Conservation (phyloP, 1,284 basidiomycete species). For the Ceratobasidium theobromae region DNA sequence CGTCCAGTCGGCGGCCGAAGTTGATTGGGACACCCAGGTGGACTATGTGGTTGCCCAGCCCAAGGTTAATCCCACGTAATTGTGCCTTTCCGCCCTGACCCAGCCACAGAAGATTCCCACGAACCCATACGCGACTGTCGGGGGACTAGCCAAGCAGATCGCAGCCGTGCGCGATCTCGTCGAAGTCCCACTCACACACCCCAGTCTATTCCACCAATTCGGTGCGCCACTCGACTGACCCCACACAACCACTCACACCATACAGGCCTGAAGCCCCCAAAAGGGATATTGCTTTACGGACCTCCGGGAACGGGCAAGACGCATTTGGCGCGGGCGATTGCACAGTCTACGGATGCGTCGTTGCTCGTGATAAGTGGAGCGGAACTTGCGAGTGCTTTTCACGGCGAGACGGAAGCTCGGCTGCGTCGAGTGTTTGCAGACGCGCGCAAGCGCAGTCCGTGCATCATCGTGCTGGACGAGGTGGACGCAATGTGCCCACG, state of each 20-base stretch:
- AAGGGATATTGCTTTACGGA: slow-evolving; percentile 87
- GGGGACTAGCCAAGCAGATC: slow-evolving; percentile 88
- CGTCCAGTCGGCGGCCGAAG: slow-evolving; percentile 35
- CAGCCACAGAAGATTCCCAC: slow-evolving; percentile 19
- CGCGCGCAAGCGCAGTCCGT: slow-evolving; percentile 79
- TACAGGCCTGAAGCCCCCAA: slow-evolving; percentile 81
- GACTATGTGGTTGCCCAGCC: slow-evolving; percentile 45
- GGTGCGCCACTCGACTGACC: neutral
- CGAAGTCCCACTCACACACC: slow-evolving; percentile 88
- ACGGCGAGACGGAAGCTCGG: slow-evolving; percentile 93
- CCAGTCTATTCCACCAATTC: slow-evolving; percentile 72
- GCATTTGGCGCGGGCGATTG: slow-evolving; percentile 84
- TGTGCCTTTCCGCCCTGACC: slow-evolving; percentile 34
- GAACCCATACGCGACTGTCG: slow-evolving; percentile 63
- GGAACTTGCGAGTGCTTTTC: slow-evolving; percentile 91
- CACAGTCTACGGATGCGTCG: slow-evolving; percentile 61
- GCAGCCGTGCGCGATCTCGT: slow-evolving; percentile 89
- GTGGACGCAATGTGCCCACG: slow-evolving; percentile 93
- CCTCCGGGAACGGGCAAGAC: slow-evolving; percentile 96
- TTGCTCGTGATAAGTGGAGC: slow-evolving; percentile 92
- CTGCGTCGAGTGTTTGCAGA: slow-evolving; percentile 87
- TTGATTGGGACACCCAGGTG: slow-evolving; percentile 64
- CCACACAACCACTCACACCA: neutral
- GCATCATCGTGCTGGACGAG: slow-evolving; percentile 94
- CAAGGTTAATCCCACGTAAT: slow-evolving; percentile 30